Conservation (phyloP, 768 basidiomycete genomes). For the Mycena latifolia region DNA sequence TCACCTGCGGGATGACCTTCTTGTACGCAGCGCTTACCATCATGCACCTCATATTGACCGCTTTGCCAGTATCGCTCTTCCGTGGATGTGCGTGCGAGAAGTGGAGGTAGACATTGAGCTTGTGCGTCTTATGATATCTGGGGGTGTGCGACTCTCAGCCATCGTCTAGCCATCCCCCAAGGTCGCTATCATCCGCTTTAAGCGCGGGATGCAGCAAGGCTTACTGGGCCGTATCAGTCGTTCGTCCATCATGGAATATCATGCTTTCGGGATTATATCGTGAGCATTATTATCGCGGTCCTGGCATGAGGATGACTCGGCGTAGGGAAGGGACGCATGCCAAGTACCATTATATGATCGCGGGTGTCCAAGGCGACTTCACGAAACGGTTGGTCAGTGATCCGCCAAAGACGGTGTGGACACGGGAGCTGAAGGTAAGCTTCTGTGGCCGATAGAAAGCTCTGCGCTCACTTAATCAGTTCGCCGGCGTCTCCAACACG, state of each 20-base stretch:
- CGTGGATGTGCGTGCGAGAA: conserved; percentile 82
- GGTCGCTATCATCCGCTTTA: conserved; percentile 82
- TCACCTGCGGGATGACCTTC: conserved; percentile 76
- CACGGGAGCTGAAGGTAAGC: conserved; percentile 80
- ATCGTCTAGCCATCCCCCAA: conserved; percentile 76
- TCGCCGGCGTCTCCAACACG: conserved; percentile 85
- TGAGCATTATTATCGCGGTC: background rate
- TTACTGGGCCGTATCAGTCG: conserved; percentile 81
- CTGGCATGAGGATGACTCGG: too few relatives aligned
- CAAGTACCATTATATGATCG: conserved; percentile 84
- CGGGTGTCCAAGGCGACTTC: conserved; percentile 85
- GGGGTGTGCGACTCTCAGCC: conserved; percentile 43
- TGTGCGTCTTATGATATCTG: conserved; percentile 49
- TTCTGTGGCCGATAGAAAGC: conserved; percentile 5
- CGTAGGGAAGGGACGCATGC: conserved; percentile 77
- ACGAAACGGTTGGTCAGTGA: conserved; percentile 73
- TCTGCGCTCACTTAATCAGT: conserved; percentile 51
- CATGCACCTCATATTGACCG: background rate
- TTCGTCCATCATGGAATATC: conserved; percentile 75
- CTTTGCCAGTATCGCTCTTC: conserved; percentile 68
- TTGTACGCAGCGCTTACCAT: conserved; percentile 61
- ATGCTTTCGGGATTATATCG: background rate
- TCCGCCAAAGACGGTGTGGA: conserved; percentile 70
- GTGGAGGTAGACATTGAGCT: conserved; percentile 82
- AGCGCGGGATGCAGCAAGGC: conserved; percentile 89